These are phyloP conservation scores for Polygonum maritimum DNA, from an alignment of 148 eudicot species.

Conservation along the genomic window DNA sequence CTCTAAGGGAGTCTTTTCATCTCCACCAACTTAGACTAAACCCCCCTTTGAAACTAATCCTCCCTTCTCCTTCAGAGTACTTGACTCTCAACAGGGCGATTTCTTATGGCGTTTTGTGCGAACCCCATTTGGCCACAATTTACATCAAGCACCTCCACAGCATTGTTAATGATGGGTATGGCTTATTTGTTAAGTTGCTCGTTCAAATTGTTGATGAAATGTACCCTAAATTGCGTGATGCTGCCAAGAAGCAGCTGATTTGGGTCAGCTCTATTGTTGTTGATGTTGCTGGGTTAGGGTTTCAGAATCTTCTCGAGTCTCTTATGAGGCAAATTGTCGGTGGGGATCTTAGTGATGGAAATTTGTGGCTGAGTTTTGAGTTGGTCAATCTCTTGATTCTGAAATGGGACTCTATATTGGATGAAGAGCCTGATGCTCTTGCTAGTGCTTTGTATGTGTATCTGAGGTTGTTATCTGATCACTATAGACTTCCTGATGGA, in stretches of 20 bases:
- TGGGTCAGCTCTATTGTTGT: conserved; percentile 60
- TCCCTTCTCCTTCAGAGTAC: conserved; percentile 45
- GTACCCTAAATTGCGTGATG: conserved; percentile 45
- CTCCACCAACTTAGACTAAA: conserved; percentile 37
- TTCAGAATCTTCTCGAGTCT: conserved; percentile 56
- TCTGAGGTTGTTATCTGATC: conserved; percentile 70
- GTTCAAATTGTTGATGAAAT: conserved; percentile 48
- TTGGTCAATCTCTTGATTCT: conserved; percentile 32
- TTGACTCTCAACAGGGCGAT: conserved; percentile 46
- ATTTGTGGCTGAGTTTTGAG: conserved; percentile 73
- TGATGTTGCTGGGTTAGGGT: conserved; percentile 52
- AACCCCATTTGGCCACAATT: conserved; percentile 34
- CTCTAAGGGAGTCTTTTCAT: conserved; percentile 49
- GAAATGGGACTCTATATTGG: conserved; percentile 67
- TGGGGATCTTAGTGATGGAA: conserved; percentile 66
- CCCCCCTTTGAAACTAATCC: conserved; percentile 55
- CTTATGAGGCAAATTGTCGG: conserved; percentile 76
- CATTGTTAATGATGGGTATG: conserved; percentile 63
- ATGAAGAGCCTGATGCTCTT: conserved; percentile 53
- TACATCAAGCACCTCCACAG: conserved; percentile 70
- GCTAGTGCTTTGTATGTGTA: conserved; percentile 61
- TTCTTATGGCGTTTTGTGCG: conserved; percentile 58
- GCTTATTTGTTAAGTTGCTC: conserved; percentile 37
- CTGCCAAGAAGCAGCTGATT: conserved; percentile 49
- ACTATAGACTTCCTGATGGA: conserved; percentile 30